Evolutionary conservation across 2,329 filamentous ascomycete genomes (phyloP).

Genomic region (Penicillium expansum): DNA sequence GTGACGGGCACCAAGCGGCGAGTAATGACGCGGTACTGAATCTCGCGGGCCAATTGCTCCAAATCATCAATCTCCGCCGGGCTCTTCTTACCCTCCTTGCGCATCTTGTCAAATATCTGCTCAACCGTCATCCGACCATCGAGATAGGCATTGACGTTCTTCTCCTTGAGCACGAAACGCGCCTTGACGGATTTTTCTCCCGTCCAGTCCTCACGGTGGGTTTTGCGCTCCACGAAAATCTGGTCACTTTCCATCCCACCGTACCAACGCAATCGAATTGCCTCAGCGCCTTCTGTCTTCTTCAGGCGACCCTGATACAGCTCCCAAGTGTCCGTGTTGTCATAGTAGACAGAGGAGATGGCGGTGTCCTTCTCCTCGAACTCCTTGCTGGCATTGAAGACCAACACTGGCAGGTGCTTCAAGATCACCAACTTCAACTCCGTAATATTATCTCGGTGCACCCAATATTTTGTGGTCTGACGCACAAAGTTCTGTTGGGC

Average conservation of each 20-base stretch:
- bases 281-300: constrained; percentile 96
- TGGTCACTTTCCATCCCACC: constrained; percentile 93
- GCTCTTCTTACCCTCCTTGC: constrained; percentile 91
- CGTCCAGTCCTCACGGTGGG: constrained; percentile 97
- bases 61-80: constrained; percentile 86
- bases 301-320: constrained; percentile 91
- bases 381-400: constrained; percentile 96
- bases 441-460: constrained; percentile 96
- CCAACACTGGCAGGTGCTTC: constrained; percentile 93
- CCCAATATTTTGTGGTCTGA: constrained; percentile 99
- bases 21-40: constrained; percentile 89
- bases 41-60: constrained; percentile 82
- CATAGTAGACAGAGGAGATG: constrained; percentile 98
- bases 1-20: constrained; percentile 85
- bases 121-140: constrained; percentile 78
- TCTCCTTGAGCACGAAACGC: constrained; percentile 91
- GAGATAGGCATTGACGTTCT: constrained; percentile 91
- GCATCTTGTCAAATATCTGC: constrained; percentile 92
- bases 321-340: constrained; percentile 91
- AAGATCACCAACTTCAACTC: constrained; percentile 97
- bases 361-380: constrained; percentile 87
- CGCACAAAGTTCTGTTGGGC: constrained; percentile 93
- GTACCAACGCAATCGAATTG: constrained; percentile 95
- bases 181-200: constrained; percentile 99
- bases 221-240: constrained; percentile 97